Evolutionary conservation across 371 early-diverging fungal species (phyloP), one percentile per base, ranked within the genome.

Genomic region (Racocetra persica): DNA sequence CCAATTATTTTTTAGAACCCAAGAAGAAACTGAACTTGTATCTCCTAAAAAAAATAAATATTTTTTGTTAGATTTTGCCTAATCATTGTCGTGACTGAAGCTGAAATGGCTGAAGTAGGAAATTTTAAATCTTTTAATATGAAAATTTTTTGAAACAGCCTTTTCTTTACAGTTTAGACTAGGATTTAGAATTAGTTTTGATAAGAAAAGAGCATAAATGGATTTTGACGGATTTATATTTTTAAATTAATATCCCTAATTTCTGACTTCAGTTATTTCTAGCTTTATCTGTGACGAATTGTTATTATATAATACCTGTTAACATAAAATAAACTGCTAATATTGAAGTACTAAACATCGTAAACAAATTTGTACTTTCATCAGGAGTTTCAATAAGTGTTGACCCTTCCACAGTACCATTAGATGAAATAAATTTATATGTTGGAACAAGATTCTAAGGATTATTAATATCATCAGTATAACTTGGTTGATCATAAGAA

Each of bases 401-500:
- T n/a, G 18, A 3, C 8, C 16, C 1, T 14, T 10, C n/a, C 2
- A 74, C 32, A 2, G 20, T n/a, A 13, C 59, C 59, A 60, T 74
- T 13, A n/a, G 20, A 4, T 24, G 16, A 20, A 32, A 57, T 41
- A 2, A 26, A 22, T 14, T 59, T 16, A 36, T 36, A 57, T 59
- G 5, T 38, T 4, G 32, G 8, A 20, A 36, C 60, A 18, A 74
- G 22, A 57, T 74, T 59, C 73, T 55, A 73, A 36, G 73, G 73
- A 32, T 73, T 73, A 73, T 73, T 73, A 1, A 5, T 3, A 41
- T 73, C 73, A 52, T 73, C 20, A 55, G 51, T 73, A 24, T 38
- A 6, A 73, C 3, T 24, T 73, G 73, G 73, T 26, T 8, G n/a
- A 20, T 8, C 20, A n/a, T 54, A 20, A 36, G 11, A 10, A 16